phyloP scores from a whole-genome alignment of 345 rosid species.

The Eutrema japonicum region DNA sequence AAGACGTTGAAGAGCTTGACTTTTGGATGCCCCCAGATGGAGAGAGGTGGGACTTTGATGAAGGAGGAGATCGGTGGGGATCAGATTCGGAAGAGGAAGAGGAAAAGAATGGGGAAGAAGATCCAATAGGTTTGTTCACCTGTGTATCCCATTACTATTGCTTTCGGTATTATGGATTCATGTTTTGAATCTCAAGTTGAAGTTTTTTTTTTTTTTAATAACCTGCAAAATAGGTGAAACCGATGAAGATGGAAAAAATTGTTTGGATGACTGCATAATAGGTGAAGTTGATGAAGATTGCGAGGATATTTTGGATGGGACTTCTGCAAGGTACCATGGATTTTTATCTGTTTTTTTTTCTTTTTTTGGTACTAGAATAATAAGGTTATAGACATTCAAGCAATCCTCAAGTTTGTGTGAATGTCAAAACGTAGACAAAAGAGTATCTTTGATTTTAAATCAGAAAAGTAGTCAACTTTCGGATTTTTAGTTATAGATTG shows the following conservation, averaged over 20 bases:
- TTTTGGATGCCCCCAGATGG: conserved; percentile 93
- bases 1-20: conserved; percentile 52
- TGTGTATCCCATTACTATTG: conserved; percentile 10
- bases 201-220: neutral
- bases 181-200: conserved; percentile 22
- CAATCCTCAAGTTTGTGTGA: neutral
- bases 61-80: conserved; percentile 46
- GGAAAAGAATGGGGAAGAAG: conserved; percentile 52
- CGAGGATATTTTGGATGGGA: conserved; percentile 25
- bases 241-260: conserved; percentile 22
- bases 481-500: neutral
- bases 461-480: neutral
- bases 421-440: conserved; percentile 2
- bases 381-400: neutral
- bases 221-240: conserved; percentile 34
- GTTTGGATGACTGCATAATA: conserved; percentile 31
- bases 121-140: conserved; percentile 56
- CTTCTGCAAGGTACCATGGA: conserved; percentile 31
- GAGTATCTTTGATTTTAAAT: neutral
- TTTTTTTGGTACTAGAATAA: neutral
- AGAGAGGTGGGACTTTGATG: conserved; percentile 59
- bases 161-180: conserved; percentile 1
- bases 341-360: neutral
- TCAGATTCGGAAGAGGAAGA: conserved; percentile 81
- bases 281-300: conserved; percentile 38